Conservation (phyloP, 306 rosid genomes). For the Begonia fuchsioides region DNA sequence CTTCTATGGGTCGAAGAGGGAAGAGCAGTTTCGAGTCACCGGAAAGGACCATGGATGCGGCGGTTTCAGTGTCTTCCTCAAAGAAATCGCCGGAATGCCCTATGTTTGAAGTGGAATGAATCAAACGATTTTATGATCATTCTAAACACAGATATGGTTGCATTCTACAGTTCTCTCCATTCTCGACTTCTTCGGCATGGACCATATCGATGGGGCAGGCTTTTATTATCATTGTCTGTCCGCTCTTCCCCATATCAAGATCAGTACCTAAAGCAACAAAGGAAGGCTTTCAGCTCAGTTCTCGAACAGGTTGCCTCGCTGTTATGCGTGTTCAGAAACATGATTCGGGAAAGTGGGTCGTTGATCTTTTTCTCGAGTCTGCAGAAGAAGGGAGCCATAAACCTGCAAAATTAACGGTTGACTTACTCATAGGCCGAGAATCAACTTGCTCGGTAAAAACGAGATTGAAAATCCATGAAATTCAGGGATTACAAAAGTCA, state of each 20-base stretch:
- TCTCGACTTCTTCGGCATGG: conserved; percentile 35
- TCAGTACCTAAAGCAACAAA: conserved; percentile 35
- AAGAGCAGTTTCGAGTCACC: not conserved
- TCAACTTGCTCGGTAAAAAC: conserved; percentile 29
- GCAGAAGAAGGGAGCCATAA: no score
- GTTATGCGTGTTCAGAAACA: conserved; percentile 63
- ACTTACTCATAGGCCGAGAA: conserved; percentile 37
- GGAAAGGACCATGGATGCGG: not conserved
- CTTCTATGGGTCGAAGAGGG: not conserved
- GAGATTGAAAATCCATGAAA: conserved; percentile 33
- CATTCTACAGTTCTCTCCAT: conserved; percentile 29
- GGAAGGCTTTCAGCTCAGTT: conserved; percentile 86
- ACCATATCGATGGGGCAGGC: conserved; percentile 51
- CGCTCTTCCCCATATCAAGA: conserved; percentile 23
- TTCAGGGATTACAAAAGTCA: conserved; percentile 43
- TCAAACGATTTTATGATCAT: not conserved
- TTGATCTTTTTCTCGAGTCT: conserved; percentile 62
- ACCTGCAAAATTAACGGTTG: no score
- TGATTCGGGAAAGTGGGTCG: conserved; percentile 81
- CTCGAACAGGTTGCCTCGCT: conserved; percentile 90
- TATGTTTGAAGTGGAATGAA: not conserved
- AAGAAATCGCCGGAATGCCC: not conserved
- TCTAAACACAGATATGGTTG: conserved; percentile 61
- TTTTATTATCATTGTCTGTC: conserved; percentile 34
- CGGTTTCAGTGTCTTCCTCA: not conserved